Conservation (phyloP, 2,329 filamentous ascomycete species). For the Trichoderma atroviride region DNA sequence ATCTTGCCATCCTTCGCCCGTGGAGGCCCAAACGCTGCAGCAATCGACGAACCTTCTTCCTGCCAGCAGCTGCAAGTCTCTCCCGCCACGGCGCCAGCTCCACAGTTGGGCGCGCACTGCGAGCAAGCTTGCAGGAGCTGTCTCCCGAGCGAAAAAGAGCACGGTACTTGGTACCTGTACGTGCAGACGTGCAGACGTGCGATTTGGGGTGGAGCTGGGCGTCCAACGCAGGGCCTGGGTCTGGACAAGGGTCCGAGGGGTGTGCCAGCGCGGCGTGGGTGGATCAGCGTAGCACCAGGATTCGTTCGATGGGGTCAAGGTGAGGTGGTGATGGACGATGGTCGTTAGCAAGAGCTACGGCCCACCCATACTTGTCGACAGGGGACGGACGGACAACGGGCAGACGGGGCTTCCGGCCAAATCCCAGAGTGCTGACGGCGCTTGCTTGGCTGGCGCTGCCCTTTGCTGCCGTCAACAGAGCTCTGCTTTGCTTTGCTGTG, state of each 20-base stretch:
- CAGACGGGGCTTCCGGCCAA: slow-evolving; percentile 28
- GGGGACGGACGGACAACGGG: slow-evolving; percentile 27
- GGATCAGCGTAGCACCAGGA: slow-evolving; percentile 41
- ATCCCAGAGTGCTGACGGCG: slow-evolving; percentile 28
- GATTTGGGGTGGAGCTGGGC: slow-evolving; percentile 33
- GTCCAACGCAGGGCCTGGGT: slow-evolving; percentile 25
- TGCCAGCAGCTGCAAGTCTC: slow-evolving; percentile 20
- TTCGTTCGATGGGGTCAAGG: slow-evolving; percentile 30
- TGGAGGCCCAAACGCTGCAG: slow-evolving; percentile 24
- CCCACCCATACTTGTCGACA: slow-evolving; percentile 24
- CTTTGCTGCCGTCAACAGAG: slow-evolving; percentile 15
- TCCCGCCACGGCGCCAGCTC: slow-evolving; percentile 23
- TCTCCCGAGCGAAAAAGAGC: slow-evolving; percentile 16
- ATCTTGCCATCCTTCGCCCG: slow-evolving; percentile 20
- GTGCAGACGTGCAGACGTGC: slow-evolving; percentile 27
- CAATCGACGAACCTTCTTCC: slow-evolving; percentile 24
- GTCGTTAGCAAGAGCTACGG: slow-evolving; percentile 13
- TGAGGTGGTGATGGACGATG: slow-evolving; percentile 24
- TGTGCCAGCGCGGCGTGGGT: slow-evolving; percentile 36
- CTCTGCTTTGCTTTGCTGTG: neutral
- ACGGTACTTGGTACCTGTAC: slow-evolving; percentile 28
- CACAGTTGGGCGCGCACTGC: slow-evolving; percentile 36
- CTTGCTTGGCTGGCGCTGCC: slow-evolving; percentile 24
- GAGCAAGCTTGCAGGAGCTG: slow-evolving; percentile 33
- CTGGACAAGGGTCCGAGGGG: slow-evolving; percentile 29